Percentiles rank a stretch among this genome's conserved stretches.
These are phyloP conservation scores for Globisporangium parvum DNA, from an alignment of 352 stramenopile genomes.

Conservation along the genomic window DNA sequence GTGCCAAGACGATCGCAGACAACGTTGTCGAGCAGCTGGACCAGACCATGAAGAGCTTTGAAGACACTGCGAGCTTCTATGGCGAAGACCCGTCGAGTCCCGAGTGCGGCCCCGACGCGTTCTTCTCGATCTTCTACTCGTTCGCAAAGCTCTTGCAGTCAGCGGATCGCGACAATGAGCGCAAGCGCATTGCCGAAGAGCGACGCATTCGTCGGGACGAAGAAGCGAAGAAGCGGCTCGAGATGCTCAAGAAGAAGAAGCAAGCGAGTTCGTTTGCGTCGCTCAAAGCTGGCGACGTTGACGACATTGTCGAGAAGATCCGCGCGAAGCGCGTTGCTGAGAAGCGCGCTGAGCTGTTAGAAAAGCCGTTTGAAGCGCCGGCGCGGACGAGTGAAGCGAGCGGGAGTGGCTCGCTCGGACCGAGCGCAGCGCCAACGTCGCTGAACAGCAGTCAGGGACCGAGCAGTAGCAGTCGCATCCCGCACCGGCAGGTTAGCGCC, in stretches of 20 bases:
- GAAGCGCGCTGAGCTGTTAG: conserved; percentile 58
- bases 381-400: background rate
- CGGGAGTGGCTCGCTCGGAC: background rate
- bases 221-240: conserved; percentile 74
- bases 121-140: conserved; percentile 85
- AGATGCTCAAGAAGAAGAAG: conserved; percentile 78
- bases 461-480: background rate
- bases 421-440: background rate
- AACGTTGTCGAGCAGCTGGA: conserved; percentile 49
- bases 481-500: conserved; percentile 2
- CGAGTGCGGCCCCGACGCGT: conserved; percentile 63
- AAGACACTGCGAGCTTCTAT: conserved; percentile 64
- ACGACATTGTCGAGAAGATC: conserved; percentile 83
- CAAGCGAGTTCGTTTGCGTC: conserved; percentile 59
- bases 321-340: conserved; percentile 72
- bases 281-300: conserved; percentile 73
- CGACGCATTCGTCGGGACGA: conserved; percentile 65
- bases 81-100: conserved; percentile 68
- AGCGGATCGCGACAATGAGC: conserved; percentile 78
- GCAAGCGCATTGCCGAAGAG: conserved; percentile 78
- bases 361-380: conserved; percentile 16
- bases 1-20: conserved; percentile 55
- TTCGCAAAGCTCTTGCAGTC: conserved; percentile 79
- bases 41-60: conserved; percentile 55
- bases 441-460: conserved; percentile 5